phyloP scores from a whole-genome alignment of 108 stramenopile species.

The Cyclotella baltica region DNA sequence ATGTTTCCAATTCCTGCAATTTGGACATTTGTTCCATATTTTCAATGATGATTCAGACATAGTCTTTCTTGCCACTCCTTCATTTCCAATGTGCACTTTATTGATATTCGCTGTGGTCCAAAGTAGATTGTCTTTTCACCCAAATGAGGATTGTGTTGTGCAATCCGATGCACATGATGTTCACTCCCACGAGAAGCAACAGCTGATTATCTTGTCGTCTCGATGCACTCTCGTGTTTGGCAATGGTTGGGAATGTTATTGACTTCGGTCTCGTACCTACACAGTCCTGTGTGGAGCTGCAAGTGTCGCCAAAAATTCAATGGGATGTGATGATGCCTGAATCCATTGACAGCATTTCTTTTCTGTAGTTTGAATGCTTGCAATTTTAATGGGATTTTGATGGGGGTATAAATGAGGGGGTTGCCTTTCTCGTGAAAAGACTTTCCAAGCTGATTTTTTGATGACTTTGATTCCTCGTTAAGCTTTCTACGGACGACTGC shows the following conservation, averaged over 20 bases:
- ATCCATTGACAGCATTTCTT: not conserved
- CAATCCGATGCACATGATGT: slow-evolving; percentile 58
- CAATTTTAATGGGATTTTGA: slow-evolving; percentile 11
- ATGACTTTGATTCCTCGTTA: slow-evolving; percentile 33
- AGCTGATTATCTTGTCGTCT: slow-evolving; percentile 19
- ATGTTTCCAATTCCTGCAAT: slow-evolving; percentile 36
- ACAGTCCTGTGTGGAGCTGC: slow-evolving; percentile 60
- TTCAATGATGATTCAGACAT: slow-evolving; percentile 56
- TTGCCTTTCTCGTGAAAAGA: too few relatives aligned
- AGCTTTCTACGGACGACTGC: slow-evolving; percentile 47
- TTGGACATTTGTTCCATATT: slow-evolving; percentile 57
- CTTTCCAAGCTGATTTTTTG: slow-evolving; percentile 26
- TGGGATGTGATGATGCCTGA: slow-evolving; percentile 11
- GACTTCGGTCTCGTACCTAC: slow-evolving; percentile 51
- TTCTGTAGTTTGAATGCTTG: not conserved
- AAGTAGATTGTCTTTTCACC: slow-evolving; percentile 49
- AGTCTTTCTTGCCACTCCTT: slow-evolving; percentile 57
- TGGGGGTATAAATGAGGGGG: not conserved
- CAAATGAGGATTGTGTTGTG: slow-evolving; percentile 68
- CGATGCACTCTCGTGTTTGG: not conserved
- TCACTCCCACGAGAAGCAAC: not conserved
- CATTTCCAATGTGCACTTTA: slow-evolving; percentile 63
- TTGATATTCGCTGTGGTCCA: slow-evolving; percentile 37
- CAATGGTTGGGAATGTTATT: too few relatives aligned
- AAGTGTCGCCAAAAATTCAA: slow-evolving; percentile 48